A percentile compares a stretch with the other conserved stretches of the same genome.
Evolutionary conservation across 306 rosid species (phyloP).

Genomic region (Pterocarpus santalinus): DNA sequence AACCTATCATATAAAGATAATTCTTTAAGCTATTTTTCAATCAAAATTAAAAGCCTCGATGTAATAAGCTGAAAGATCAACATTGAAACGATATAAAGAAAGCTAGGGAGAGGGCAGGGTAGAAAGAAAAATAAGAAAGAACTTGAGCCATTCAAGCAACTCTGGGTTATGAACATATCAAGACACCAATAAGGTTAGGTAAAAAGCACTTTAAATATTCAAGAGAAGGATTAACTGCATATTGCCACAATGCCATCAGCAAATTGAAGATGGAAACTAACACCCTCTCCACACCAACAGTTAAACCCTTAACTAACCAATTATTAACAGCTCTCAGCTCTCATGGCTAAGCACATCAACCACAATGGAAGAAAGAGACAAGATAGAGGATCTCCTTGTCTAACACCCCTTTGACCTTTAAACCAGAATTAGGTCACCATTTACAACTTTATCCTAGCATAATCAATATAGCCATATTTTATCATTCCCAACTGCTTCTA

Average conservation of each 20-base stretch:
- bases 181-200: conserved; percentile 27
- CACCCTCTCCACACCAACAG: too few species aligned
- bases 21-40: conserved; percentile 36
- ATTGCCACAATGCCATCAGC: background rate
- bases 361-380: too few species aligned
- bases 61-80: conserved; percentile 32
- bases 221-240: conserved; percentile 29
- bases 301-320: too few species aligned
- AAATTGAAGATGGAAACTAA: background rate
- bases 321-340: too few species aligned
- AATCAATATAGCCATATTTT: conserved; percentile 29
- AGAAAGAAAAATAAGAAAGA: conserved; percentile 1
- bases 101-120: background rate
- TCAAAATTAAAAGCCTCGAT: conserved; percentile 29
- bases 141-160: conserved; percentile 12
- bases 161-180: conserved; percentile 34
- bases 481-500: conserved; percentile 13
- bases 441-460: conserved; percentile 16
- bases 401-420: too few species aligned
- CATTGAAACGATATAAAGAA: conserved; percentile 12
- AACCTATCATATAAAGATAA: conserved; percentile 63
- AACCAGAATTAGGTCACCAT: too few species aligned
- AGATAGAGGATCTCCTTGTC: background rate
- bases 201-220: conserved; percentile 14
- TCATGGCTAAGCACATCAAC: too few species aligned